Percentiles rank a stretch among this genome's conserved stretches.
phyloP scores from a whole-genome alignment of 2,329 filamentous ascomycete species.

The Falciphora oryzae region DNA sequence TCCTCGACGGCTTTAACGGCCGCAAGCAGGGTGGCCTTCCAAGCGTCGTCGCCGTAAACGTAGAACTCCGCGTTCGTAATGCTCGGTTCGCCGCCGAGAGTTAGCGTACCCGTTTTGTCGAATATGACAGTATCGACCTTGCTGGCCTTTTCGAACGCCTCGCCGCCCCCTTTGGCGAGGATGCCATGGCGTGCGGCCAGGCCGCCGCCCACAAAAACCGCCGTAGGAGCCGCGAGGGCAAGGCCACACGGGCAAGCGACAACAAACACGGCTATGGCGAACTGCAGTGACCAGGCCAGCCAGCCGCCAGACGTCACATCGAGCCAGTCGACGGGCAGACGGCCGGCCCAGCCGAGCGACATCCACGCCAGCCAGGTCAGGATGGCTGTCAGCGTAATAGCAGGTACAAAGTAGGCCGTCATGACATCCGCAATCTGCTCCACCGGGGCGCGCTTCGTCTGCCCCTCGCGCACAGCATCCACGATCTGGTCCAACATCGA shows the following conservation, averaged over 20 bases:
- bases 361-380: constrained; percentile 70
- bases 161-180: constrained; percentile 75
- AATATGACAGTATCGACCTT: constrained; percentile 74
- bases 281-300: constrained; percentile 70
- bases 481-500: constrained; percentile 81
- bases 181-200: constrained; percentile 75
- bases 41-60: background rate
- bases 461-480: constrained; percentile 68
- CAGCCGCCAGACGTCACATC: constrained; percentile 53
- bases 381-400: constrained; percentile 63
- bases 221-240: constrained; percentile 78
- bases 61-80: constrained; percentile 47
- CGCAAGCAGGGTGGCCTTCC: constrained; percentile 33
- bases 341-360: constrained; percentile 54
- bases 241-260: constrained; percentile 82
- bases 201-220: constrained; percentile 76
- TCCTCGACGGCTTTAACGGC: constrained; percentile 59
- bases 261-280: constrained; percentile 84
- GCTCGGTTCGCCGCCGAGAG: constrained; percentile 63
- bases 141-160: constrained; percentile 81
- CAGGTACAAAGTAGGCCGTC: constrained; percentile 72
- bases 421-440: constrained; percentile 68
- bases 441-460: constrained; percentile 68
- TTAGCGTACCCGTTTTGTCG: constrained; percentile 84
- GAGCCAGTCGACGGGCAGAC: constrained; percentile 53